Evolutionary conservation across 306 rosid genomes (phyloP).

Genomic region (Vigna nakashimae): DNA sequence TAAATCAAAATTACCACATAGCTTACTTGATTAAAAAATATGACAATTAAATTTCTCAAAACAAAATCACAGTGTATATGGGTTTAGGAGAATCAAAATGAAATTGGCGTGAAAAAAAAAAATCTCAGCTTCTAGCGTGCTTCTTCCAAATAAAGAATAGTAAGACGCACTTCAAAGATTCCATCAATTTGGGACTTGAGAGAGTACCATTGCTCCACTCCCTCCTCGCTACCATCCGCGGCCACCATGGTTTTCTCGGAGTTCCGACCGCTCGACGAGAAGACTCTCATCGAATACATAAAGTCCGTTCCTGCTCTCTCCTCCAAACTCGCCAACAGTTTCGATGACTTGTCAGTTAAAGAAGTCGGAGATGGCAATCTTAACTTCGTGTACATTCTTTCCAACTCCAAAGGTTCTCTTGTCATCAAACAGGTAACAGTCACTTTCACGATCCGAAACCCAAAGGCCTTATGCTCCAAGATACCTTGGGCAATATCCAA

Average conservation of each 20-base stretch:
- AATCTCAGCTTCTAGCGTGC: background rate
- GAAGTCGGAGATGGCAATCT: slow-evolving; percentile 98
- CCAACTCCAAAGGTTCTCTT: slow-evolving; percentile 68
- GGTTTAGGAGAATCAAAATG: no score
- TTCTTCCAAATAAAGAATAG: slow-evolving; percentile 19
- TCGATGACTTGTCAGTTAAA: slow-evolving; percentile 60
- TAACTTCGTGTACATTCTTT: slow-evolving; percentile 74
- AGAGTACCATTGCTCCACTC: slow-evolving; percentile 5
- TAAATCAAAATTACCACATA: no score
- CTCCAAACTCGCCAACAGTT: slow-evolving; percentile 59
- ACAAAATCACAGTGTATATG: background rate
- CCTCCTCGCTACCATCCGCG: background rate
- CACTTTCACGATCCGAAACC: background rate
- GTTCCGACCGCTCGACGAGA: slow-evolving; percentile 71
- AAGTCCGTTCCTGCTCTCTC: slow-evolving; percentile 72
- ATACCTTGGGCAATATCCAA: slow-evolving; percentile 31
- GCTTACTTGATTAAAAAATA: no score
- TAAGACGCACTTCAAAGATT: background rate
- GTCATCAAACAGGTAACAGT: slow-evolving; percentile 83
- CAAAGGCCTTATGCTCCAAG: background rate
- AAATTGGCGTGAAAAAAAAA: background rate
- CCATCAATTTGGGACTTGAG: slow-evolving; percentile 6
- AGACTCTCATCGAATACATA: slow-evolving; percentile 70
- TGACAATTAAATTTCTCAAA: background rate
- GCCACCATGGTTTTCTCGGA: slow-evolving; percentile 66